These are phyloP conservation scores for Yamadazyma sp. DNA, from an alignment of 1,139 yeast species.

Conservation along the genomic window DNA sequence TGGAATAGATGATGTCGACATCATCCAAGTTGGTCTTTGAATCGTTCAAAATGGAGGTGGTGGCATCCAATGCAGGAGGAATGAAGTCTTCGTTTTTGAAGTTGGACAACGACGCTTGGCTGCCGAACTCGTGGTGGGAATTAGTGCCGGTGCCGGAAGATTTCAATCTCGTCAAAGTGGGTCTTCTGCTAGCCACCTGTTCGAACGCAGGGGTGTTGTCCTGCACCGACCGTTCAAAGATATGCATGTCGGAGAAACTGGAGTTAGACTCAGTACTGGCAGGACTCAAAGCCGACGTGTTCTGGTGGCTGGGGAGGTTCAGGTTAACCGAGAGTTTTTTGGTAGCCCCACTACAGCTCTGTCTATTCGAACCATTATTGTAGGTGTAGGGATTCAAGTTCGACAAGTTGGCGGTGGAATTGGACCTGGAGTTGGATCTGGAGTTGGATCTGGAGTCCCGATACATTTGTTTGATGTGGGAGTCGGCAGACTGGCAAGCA, in stretches of 20 bases:
- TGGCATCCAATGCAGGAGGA: conserved; percentile 83
- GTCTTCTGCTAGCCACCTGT: conserved; percentile 16
- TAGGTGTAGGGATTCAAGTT: not conserved
- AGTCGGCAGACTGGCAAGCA: not conserved
- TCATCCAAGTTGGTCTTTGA: conserved; percentile 59
- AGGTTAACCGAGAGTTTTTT: conserved; percentile 3
- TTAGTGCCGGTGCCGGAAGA: conserved; percentile 29
- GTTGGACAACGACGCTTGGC: conserved; percentile 28
- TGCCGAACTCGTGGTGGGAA: conserved; percentile 14
- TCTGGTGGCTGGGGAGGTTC: conserved; percentile 5
- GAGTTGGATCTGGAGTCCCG: not conserved
- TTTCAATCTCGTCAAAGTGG: conserved; percentile 16
- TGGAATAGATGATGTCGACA: conserved; percentile 66
- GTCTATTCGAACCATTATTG: not conserved
- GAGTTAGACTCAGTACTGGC: conserved; percentile 6
- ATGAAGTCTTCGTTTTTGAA: conserved; percentile 60
- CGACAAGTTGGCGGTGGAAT: not conserved
- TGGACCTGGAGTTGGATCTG: not conserved
- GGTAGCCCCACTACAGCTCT: conserved; percentile 1
- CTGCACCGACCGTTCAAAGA: conserved; percentile 66
- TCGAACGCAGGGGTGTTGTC: conserved; percentile 26
- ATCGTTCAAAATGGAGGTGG: conserved; percentile 63
- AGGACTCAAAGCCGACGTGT: conserved; percentile 9
- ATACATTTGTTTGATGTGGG: not conserved
- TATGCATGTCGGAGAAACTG: conserved; percentile 20